These are phyloP conservation scores for Albizia julibrissin DNA, from an alignment of 306 rosid genomes.

Conservation along the genomic window DNA sequence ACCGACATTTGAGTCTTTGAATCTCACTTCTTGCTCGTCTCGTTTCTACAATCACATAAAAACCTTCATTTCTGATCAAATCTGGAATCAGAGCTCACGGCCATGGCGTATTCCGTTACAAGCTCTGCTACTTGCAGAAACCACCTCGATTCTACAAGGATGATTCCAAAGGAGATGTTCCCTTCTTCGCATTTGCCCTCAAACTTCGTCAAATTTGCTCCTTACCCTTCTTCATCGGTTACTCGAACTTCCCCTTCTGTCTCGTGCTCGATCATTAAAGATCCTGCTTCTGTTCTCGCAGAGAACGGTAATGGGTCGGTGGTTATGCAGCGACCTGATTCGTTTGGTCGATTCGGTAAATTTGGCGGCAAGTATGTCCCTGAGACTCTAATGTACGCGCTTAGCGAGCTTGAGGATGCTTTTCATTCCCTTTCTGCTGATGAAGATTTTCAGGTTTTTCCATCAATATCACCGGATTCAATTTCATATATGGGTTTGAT, in stretches of 20 bases:
- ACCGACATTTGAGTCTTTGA: not conserved
- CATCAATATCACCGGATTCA: conserved; percentile 10
- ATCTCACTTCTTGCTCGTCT: not conserved
- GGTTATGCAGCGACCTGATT: conserved; percentile 68
- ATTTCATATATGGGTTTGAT: not conserved
- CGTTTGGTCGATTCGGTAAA: conserved; percentile 82
- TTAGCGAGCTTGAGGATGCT: conserved; percentile 80
- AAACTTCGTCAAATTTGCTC: conserved; percentile 32
- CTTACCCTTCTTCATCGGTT: conserved; percentile 35
- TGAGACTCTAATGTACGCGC: conserved; percentile 91
- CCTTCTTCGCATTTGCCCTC: conserved; percentile 46
- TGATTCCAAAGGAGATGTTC: conserved; percentile 32
- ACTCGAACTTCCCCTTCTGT: conserved; percentile 25
- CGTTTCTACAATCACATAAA: not conserved
- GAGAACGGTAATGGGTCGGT: conserved; percentile 37
- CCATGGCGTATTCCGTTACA: conserved; percentile 41
- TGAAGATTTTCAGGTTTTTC: conserved; percentile 72
- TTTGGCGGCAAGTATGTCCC: conserved; percentile 97
- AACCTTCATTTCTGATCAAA: not conserved
- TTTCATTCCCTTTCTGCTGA: conserved; percentile 68
- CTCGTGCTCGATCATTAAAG: conserved; percentile 55
- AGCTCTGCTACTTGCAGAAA: conserved; percentile 25
- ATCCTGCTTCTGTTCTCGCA: conserved; percentile 38
- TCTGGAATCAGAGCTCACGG: conserved; percentile 11
- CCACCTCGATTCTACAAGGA: conserved; percentile 24